Evolutionary conservation across 2,329 filamentous ascomycete species (phyloP).

Genomic region (Xenosphaeropsis pyriputrescens): DNA sequence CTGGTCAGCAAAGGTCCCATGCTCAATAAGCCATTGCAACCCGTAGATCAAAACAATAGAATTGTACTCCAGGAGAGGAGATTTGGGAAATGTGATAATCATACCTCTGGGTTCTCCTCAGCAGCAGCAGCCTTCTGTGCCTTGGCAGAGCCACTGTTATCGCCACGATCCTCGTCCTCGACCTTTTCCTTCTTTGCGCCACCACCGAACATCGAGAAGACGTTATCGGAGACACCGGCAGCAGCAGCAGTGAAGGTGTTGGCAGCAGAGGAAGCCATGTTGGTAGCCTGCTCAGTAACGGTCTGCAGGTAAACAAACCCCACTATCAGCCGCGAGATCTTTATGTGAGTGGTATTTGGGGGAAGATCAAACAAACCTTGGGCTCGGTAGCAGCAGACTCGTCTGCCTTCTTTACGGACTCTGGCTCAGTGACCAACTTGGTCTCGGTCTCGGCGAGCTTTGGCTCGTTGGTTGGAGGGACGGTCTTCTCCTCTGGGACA

Average conservation of each 20-base stretch:
- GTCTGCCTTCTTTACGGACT: slow-evolving; percentile 7
- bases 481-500: no score
- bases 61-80: slow-evolving; percentile 7
- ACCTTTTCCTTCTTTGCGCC: slow-evolving; percentile 93
- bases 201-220: slow-evolving; percentile 98
- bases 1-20: slow-evolving; percentile 4
- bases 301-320: slow-evolving; percentile 9
- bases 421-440: slow-evolving; percentile 24
- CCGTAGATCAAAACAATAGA: not conserved
- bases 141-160: slow-evolving; percentile 81
- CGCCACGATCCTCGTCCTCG: slow-evolving; percentile 64
- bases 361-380: slow-evolving; percentile 7
- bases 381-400: slow-evolving; percentile 4
- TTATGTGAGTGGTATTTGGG: not conserved
- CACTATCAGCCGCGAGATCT: not conserved
- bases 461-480: slow-evolving; percentile 7
- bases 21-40: not conserved
- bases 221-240: slow-evolving; percentile 35
- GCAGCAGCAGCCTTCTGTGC: slow-evolving; percentile 43
- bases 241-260: slow-evolving; percentile 24
- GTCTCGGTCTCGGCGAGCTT: slow-evolving; percentile 26
- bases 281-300: slow-evolving; percentile 17
- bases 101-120: slow-evolving; percentile 20
- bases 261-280: slow-evolving; percentile 21
- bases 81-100: not conserved